Percentiles rank a stretch among this genome's conserved stretches.
These are phyloP conservation scores for Solanum sejunctum DNA, from an alignment of 257 asterid genomes.

Conservation along the genomic window DNA sequence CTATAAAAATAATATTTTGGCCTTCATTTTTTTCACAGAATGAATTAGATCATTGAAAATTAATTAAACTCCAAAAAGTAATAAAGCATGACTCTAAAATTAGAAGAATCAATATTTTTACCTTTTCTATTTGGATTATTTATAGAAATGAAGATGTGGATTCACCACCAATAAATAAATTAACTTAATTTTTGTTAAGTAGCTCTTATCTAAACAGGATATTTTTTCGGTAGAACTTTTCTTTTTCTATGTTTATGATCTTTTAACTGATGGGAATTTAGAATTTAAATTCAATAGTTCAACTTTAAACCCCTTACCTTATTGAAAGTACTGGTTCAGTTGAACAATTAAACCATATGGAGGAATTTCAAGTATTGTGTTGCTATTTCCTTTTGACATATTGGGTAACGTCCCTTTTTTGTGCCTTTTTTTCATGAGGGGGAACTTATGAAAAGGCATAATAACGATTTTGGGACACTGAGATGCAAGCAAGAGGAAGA, in stretches of 20 bases:
- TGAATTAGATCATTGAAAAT: too few relatives aligned
- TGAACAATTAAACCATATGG: neutral
- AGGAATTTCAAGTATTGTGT: neutral
- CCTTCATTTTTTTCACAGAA: neutral
- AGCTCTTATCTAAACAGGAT: neutral
- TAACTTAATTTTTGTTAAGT: too few relatives aligned
- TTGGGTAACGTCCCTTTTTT: neutral
- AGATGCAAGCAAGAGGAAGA: constrained; percentile 49
- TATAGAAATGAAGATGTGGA: too few relatives aligned
- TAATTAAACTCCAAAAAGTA: too few relatives aligned
- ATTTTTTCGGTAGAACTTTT: too few relatives aligned
- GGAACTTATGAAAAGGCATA: constrained; percentile 65
- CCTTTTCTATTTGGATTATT: too few relatives aligned
- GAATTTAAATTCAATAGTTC: neutral
- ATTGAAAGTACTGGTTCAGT: neutral
- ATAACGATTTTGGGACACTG: constrained; percentile 49
- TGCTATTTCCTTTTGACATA: neutral
- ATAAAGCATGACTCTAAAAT: too few relatives aligned
- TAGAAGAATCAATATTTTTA: too few relatives aligned
- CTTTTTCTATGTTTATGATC: too few relatives aligned
- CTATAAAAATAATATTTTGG: too few relatives aligned
- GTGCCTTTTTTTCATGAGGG: constrained; percentile 22
- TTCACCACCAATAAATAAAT: too few relatives aligned
- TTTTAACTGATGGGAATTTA: neutral
- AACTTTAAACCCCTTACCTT: neutral